Base-by-base conservation (phyloP, 768 basidiomycete species). In the Lactarius hatsudake region DNA sequence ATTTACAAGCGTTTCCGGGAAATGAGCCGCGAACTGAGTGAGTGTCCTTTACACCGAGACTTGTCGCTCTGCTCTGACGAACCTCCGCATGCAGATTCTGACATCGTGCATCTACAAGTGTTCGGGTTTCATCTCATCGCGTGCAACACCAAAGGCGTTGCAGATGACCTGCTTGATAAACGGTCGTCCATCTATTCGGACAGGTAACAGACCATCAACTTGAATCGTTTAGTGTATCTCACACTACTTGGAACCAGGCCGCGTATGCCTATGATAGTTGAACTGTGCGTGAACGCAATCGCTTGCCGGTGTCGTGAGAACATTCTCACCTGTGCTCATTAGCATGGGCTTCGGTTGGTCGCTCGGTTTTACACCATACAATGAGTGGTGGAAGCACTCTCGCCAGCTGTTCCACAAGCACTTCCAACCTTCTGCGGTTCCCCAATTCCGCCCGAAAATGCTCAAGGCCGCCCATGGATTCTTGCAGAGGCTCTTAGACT, bases 141-240 rank as follows among this genome's bases (percentile, higher is more conserved):
- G n/a, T 65, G 81, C 54, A 80, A 78, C 67, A 76, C 74, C 12
- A 63, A 72, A 23, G 74, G 77, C 43, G 72, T 75, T 20, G 75
- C 76, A 3, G 74, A 74, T 32, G 79, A 78, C 10, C 72, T 81
- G 6, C 73, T 81, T n/a, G 77, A 80, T 48, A 76, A 76, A 53
- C 72, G 78, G 15, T 78, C 79, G 1, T 67, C 73, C 6, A 79
- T 77, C 6, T 82, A 81, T 69, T 80, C 81, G 6, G 74, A 74
- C 69, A 34, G 76, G 63, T 70, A 38, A 40, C 15, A 54, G 30
- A 9, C 15, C 13, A 2, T 43, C 28, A 32, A 32, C 30, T 32
- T 32, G 30, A 18, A 43, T 40, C 45, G n/a, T 55, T 43, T 8
- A 9, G 4, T 48, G 40, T 30, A 10, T 26, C 38, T 28, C 23